Base-by-base conservation (phyloP, 768 basidiomycete species). In the Mycena rosella region DNA sequence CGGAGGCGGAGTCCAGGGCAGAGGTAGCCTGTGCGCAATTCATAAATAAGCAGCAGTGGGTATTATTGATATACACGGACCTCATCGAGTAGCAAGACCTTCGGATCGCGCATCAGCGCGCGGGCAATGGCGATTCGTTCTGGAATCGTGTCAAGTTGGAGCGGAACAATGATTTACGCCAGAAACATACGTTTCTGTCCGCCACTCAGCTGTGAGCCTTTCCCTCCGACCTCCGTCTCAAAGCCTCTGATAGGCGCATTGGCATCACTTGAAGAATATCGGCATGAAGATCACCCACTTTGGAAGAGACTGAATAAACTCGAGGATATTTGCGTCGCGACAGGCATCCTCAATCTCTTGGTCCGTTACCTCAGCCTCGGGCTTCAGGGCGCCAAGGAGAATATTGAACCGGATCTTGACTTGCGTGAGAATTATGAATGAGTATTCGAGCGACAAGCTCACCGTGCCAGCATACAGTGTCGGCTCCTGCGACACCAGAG, bases 401-500 rank as follows among this genome's bases (percentile, higher is more conserved):
- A 96, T 88, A 78, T 98, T 98, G 82, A 97, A 96, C 30, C 91
- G 91, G 67, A 70, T n/a, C 68, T 70, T 15, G n/a, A 2, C 14
- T 27, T 13, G 3, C 10, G 22, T 15, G 20, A 29, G 15, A 13
- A 40, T 4, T 32, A 11, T 5, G 18, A 8, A 17, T 38, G 15
- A 38, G 18, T 13, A 44, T 20, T 2, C 27, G 3, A 18, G 42
- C 32, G 9, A 47, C 11, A 0, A 32, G 57, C 68, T 3, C 13
- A 97, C 84, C 3, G 93, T 93, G 34, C 95, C 94, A n/a, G 94
- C 90, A 75, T 98, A 98, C 6, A 98, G 81, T 0, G 91, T 94
- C 30, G 93, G 93, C 72, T 95, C 94, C 77, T 98, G 96, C 52
- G 96, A 96, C 24, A 98, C 96, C 40, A 98, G 81, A 0, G 95